Evolutionary conservation across 164 flowering plant genomes (phyloP), one percentile per base, ranked within the genome.

Genomic region (Magnolia changhungtana): DNA sequence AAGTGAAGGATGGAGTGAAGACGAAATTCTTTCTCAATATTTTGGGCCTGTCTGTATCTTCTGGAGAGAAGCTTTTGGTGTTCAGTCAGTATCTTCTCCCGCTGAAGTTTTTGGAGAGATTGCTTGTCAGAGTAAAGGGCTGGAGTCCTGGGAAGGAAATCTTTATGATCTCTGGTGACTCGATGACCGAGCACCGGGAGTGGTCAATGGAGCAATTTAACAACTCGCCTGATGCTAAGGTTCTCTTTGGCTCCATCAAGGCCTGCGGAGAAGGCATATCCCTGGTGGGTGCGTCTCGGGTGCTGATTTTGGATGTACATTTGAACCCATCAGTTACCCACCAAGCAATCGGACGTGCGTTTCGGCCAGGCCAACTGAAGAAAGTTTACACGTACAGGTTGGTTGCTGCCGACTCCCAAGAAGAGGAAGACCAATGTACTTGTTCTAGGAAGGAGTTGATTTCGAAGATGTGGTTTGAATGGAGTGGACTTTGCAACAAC

Each of bases 251-350:
- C 14, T 93, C 97, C 1, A 92, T 93, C 58, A 93, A 89, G 78
- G 98, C 98, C 7, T 95, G 98, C 75, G 98, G 97, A 1, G 98
- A 95, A 76, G 98, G 98, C 2, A 95, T 95, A 11, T 95, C 98
- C 14, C 81, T 95, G 59, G 98, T 95, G 7, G 98, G 98, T n/a
- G 98, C 98, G 63, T 93, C 98, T 1, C 86, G 97, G 0, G 77
- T 95, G 11, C 58, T 95, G 24, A 85, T 95, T 63, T 70, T 93
- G 73, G 98, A 95, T 85, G 92, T 95, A 6, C 95, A 88, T 82
- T 81, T 92, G 45, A 93, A 95, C 68, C 98, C 98, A 0, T 93
- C 98, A 0, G 96, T 96, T 4, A 90, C 94, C 49, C 89, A 95
- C 3, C 94, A 92, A 80, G 93, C 94, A 69, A 85, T 94, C 50